Evolutionary conservation across 805 yeast genomes (phyloP).

Genomic region (Dipodascus geniculatus): DNA sequence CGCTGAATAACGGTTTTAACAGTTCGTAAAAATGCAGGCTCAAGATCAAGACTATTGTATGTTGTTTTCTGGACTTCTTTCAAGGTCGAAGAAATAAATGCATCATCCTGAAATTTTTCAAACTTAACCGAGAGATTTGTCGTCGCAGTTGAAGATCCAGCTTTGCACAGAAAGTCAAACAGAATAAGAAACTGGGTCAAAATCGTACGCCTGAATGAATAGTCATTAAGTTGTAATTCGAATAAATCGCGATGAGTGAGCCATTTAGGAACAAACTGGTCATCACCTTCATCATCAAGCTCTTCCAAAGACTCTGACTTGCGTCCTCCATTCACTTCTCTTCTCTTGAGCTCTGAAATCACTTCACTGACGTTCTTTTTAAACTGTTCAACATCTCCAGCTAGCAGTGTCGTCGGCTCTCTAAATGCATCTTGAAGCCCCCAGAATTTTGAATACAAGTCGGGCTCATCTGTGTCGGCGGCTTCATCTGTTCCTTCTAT

Average conservation of each 20-base stretch:
- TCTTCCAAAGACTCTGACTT: not conserved
- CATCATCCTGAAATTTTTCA: conserved; percentile 8
- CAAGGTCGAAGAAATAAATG: conserved; percentile 10
- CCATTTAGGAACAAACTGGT: conserved; percentile 25
- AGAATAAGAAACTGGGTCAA: conserved; percentile 21
- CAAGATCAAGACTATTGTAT: conserved; percentile 9
- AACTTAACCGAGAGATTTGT: conserved; percentile 7
- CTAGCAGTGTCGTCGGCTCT: conserved; percentile 17
- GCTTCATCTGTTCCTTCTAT: conserved; percentile 3
- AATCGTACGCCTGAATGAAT: conserved; percentile 21
- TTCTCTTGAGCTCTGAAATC: conserved; percentile 11
- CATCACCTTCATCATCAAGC: conserved; percentile 6
- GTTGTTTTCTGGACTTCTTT: conserved; percentile 1
- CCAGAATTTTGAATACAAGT: conserved; percentile 21
- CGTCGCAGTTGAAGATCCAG: not conserved
- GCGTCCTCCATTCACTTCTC: conserved; percentile 4
- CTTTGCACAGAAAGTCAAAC: conserved; percentile 15
- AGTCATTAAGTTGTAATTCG: conserved; percentile 23
- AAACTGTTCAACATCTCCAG: conserved; percentile 9
- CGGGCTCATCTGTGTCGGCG: conserved; percentile 8
- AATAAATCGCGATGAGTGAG: conserved; percentile 24
- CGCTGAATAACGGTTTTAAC: conserved; percentile 13
- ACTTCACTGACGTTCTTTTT: conserved; percentile 11
- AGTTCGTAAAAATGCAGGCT: conserved; percentile 9
- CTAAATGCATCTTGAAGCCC: conserved; percentile 20